Conservation (phyloP, 2,329 filamentous ascomycete species). For the Aspergillus calidoustus region DNA sequence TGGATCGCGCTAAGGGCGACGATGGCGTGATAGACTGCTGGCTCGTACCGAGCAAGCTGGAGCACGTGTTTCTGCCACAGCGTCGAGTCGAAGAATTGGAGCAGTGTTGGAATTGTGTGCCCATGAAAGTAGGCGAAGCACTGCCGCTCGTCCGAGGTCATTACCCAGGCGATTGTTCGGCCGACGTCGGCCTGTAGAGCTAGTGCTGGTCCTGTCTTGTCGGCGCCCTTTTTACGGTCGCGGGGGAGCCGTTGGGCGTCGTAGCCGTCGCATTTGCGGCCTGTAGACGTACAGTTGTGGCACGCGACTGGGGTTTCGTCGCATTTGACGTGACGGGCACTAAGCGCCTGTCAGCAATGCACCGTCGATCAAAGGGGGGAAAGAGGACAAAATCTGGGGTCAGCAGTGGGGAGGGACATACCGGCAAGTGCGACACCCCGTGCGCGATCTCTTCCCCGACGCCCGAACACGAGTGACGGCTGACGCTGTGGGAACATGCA, state of each 20-base stretch:
- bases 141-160: slow-evolving; percentile 24
- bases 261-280: neutral
- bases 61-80: slow-evolving; percentile 17
- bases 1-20: slow-evolving; percentile 15
- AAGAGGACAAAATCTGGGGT: too few relatives aligned
- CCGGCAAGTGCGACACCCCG: neutral
- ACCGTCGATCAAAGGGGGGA: neutral
- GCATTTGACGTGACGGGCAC: neutral
- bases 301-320: neutral
- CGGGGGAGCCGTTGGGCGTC: neutral
- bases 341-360: neutral
- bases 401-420: neutral
- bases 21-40: slow-evolving; percentile 14
- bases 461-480: neutral
- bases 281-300: slow-evolving; percentile 2
- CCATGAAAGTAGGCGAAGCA: slow-evolving; percentile 26
- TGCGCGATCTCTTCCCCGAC: neutral
- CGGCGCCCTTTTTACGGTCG: neutral
- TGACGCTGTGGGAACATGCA: neutral
- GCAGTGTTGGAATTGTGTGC: slow-evolving; percentile 22
- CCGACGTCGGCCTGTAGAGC: neutral
- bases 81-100: slow-evolving; percentile 19
- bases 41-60: slow-evolving; percentile 13
- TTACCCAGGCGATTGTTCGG: neutral
- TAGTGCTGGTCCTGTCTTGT: neutral